These are phyloP conservation scores for Neofusicoccum cordaticola DNA, from an alignment of 2,329 filamentous ascomycete species.

Conservation along the genomic window DNA sequence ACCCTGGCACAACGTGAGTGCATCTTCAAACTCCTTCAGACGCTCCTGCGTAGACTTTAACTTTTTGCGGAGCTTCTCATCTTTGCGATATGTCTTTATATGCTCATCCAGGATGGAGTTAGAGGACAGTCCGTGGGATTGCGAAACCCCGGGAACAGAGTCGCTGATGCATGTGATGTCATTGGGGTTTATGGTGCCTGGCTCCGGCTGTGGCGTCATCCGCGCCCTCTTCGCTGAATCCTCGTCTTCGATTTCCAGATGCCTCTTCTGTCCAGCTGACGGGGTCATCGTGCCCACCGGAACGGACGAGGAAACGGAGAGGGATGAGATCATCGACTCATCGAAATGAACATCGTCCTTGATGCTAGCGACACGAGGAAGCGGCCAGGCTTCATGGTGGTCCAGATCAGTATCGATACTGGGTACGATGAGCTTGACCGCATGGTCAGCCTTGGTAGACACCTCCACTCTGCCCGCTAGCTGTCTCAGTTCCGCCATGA, in stretches of 20 bases:
- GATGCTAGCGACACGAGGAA: conserved; percentile 12
- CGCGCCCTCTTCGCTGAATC: conserved; percentile 27
- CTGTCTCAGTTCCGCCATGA: conserved; percentile 32
- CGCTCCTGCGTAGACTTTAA: conserved; percentile 24
- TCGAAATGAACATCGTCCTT: conserved; percentile 1
- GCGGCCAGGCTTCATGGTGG: conserved; percentile 20
- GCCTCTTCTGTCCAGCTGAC: conserved; percentile 21
- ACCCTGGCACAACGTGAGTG: conserved; percentile 22
- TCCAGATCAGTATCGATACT: conserved; percentile 23
- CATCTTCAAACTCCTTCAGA: conserved; percentile 27
- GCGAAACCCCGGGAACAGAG: background rate
- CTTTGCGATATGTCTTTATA: conserved; percentile 7
- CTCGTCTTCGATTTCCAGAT: conserved; percentile 11
- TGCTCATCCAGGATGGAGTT: background rate
- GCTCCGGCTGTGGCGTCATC: conserved; percentile 14
- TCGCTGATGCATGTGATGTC: conserved; percentile 4
- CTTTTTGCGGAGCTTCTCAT: conserved; percentile 23
- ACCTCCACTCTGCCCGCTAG: conserved; percentile 34
- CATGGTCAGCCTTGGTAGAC: conserved; percentile 25
- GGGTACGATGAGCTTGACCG: conserved; percentile 28
- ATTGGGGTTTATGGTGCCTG: background rate
- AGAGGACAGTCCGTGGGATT: background rate
- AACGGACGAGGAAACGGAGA: background rate
- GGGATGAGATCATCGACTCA: background rate
- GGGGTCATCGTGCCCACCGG: background rate